Conservation (phyloP, 352 stramenopile species). For the Phytophthora chlamydospora region DNA sequence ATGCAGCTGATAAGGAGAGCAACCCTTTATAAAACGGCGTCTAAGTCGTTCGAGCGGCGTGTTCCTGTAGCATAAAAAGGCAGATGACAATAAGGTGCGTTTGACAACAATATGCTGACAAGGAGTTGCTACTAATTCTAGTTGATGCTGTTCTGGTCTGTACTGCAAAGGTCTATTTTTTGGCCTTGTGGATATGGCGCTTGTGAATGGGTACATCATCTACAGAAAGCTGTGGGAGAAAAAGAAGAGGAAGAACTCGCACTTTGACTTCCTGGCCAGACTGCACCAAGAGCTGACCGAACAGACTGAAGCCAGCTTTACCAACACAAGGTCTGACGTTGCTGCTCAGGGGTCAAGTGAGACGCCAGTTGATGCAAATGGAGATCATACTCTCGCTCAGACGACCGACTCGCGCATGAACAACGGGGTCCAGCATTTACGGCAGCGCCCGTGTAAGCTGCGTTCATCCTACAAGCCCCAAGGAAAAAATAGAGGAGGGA, state of each 20-base stretch:
- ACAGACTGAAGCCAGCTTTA: background rate
- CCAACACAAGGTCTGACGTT: too few relatives aligned
- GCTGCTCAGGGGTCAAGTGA: too few relatives aligned
- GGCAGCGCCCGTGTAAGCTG: constrained; percentile 15
- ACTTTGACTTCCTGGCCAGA: background rate
- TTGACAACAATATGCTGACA: constrained; percentile 7
- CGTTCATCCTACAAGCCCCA: constrained; percentile 23
- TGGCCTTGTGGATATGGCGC: constrained; percentile 1
- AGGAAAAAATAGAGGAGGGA: constrained; percentile 7
- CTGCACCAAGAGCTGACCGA: background rate
- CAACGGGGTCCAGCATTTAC: background rate
- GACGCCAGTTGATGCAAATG: background rate
- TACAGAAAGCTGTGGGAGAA: constrained; percentile 3
- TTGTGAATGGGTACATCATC: constrained; percentile 10
- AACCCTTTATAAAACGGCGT: too few relatives aligned
- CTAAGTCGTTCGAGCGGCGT: too few relatives aligned
- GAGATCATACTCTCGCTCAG: constrained; percentile 1
- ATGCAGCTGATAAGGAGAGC: too few relatives aligned
- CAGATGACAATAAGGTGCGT: constrained; percentile 3
- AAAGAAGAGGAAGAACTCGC: constrained; percentile 6
- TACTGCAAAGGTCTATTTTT: constrained; percentile 13
- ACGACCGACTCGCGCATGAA: background rate
- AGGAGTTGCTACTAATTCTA: background rate
- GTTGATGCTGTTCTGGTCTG: constrained; percentile 4
- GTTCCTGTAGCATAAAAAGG: too few relatives aligned